Base-by-base conservation (phyloP, 73 alveolate genomes). In the Tetrahymena thermophila region DNA sequence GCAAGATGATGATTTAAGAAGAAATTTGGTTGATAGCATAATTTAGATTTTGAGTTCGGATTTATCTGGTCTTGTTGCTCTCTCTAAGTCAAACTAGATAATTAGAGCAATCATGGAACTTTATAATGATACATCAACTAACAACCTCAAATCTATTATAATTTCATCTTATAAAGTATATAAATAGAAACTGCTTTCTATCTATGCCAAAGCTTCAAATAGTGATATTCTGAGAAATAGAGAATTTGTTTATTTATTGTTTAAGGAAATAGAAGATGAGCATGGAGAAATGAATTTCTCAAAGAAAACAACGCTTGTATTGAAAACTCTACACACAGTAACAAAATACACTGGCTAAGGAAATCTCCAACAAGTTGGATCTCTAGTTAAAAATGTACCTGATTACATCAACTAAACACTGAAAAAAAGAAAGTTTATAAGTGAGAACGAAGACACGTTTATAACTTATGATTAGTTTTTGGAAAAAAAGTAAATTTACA, bases 221-320 rank as follows among this genome's bases (percentile, higher is more conserved):
- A 89, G 95, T 55, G 97, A 95, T 89, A 85, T 95, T 44, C 83
- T 95, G 13, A 38, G 97, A 43, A 85, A 89, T 34, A 85, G 97
- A 89, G 97, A 95, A 34, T 95, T 95, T 25, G 40, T 95, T 55
- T 95, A 85, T 95, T 34, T 94, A 34, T 85, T 95, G 19, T 95
- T 95, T 42, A 95, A 94, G 83, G 97, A 95, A 89, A 95, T 95
- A 93, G 97, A 95, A 93, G 95, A 95, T 95, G 94, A 71, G 38
- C 85, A 95, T 11, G 97, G 97, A 16, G 97, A 94, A 56, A 85
- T 95, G 34, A 19, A 85, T 4, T 85, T 85, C 56, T 42, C 83
- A 15, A 94, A 95, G 21, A 89, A 50, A 43, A 71, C 94, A 5
- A 85, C 37, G 14, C 85, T 40, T 42, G 97, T 95, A 10, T 85